These are phyloP conservation scores for Trametes pubescens DNA, from an alignment of 1,284 basidiomycete species.

Conservation along the genomic window DNA sequence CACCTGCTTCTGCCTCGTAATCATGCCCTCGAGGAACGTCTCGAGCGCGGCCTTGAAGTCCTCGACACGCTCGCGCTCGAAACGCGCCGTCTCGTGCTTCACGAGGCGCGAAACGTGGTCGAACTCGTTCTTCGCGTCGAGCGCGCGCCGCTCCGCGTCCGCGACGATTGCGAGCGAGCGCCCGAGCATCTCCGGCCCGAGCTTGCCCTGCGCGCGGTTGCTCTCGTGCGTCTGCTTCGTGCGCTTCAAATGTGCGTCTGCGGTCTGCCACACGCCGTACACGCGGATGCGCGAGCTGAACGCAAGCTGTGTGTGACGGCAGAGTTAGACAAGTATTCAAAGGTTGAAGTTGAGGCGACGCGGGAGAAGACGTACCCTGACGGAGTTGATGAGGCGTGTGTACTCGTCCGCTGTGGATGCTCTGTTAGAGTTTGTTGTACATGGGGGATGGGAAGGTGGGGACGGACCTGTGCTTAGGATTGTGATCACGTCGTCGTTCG, in stretches of 20 bases:
- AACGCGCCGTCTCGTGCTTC: slow-evolving; percentile 92
- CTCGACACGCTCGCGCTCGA: slow-evolving; percentile 92
- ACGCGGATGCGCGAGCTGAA: slow-evolving; percentile 88
- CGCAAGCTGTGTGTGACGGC: slow-evolving; percentile 63
- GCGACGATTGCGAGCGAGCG: slow-evolving; percentile 77
- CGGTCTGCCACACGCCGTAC: slow-evolving; percentile 82
- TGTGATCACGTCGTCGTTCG: slow-evolving; percentile 81
- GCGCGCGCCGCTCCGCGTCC: slow-evolving; percentile 87
- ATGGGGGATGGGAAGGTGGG: neutral
- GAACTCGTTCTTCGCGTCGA: slow-evolving; percentile 87
- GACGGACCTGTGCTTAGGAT: slow-evolving; percentile 75
- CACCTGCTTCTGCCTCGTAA: slow-evolving; percentile 83
- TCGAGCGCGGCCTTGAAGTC: slow-evolving; percentile 86
- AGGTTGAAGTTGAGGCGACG: neutral
- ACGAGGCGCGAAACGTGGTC: slow-evolving; percentile 88
- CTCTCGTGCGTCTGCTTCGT: slow-evolving; percentile 83
- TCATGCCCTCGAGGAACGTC: slow-evolving; percentile 84
- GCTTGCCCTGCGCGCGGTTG: slow-evolving; percentile 75
- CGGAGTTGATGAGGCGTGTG: slow-evolving; percentile 88
- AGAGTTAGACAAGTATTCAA: no score
- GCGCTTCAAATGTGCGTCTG: slow-evolving; percentile 80
- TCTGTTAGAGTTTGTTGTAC: slow-evolving; percentile 1
- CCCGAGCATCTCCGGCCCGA: slow-evolving; percentile 71
- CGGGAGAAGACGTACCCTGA: slow-evolving; percentile 67
- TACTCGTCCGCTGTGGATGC: slow-evolving; percentile 82